Conservation (phyloP, 805 yeast genomes). For the Candida michaelii region DNA sequence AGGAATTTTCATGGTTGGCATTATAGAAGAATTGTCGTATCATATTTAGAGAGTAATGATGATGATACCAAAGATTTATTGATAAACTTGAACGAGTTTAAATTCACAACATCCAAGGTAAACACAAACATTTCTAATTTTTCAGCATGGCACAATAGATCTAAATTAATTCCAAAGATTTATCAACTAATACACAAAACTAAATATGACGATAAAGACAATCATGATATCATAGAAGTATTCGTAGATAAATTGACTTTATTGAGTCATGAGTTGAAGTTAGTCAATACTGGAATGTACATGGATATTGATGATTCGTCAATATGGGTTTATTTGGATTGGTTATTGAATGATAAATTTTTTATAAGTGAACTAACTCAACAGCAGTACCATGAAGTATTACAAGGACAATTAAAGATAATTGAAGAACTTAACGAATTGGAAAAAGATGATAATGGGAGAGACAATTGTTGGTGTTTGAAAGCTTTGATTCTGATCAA, state of each 20-base stretch:
- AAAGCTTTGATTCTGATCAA: slow-evolving; percentile 55
- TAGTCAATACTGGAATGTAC: slow-evolving; percentile 79
- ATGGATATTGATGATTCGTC: slow-evolving; percentile 95
- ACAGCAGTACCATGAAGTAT: slow-evolving; percentile 33
- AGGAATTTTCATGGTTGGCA: slow-evolving; percentile 97
- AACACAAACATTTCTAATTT: slow-evolving; percentile 85
- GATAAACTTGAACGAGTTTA: slow-evolving; percentile 56
- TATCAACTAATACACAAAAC: slow-evolving; percentile 22
- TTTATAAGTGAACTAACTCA: slow-evolving; percentile 29
- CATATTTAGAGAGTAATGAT: slow-evolving; percentile 26
- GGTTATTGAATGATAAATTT: slow-evolving; percentile 60
- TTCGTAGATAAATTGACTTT: slow-evolving; percentile 20
- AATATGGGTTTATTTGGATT: slow-evolving; percentile 83
- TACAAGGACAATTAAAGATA: slow-evolving; percentile 45
- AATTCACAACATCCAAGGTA: slow-evolving; percentile 75
- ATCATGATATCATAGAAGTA: background rate
- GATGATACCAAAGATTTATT: slow-evolving; percentile 18
- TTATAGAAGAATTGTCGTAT: slow-evolving; percentile 74
- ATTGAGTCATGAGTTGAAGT: slow-evolving; percentile 57
- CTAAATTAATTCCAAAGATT: slow-evolving; percentile 61
- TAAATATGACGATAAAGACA: background rate
- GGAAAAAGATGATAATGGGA: slow-evolving; percentile 64
- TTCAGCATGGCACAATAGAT: slow-evolving; percentile 94
- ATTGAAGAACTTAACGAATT: slow-evolving; percentile 66
- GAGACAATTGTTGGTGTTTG: slow-evolving; percentile 76